phyloP scores from a whole-genome alignment of 768 basidiomycete species.

The Arthromyces matolae region DNA sequence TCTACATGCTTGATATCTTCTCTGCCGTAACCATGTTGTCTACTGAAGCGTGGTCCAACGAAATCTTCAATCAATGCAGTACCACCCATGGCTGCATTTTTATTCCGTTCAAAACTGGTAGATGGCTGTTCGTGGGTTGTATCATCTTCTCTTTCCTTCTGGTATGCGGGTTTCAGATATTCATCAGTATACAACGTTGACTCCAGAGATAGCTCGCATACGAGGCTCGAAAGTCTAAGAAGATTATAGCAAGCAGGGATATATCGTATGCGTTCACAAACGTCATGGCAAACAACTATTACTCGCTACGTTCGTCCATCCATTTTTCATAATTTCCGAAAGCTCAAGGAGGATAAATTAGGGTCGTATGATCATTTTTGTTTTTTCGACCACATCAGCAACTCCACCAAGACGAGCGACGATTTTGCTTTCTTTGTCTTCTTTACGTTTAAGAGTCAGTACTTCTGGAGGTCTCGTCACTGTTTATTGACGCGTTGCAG shows the following conservation, averaged over 20 bases:
- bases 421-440: conserved; percentile 99
- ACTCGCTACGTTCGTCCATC: conserved; percentile 80
- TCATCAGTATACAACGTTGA: too few species aligned
- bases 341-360: conserved; percentile 26
- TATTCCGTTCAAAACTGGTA: conserved; percentile 83
- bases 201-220: conserved; percentile 93
- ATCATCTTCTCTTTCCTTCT: conserved; percentile 98
- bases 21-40: conserved; percentile 96
- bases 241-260: conserved; percentile 92
- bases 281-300: conserved; percentile 94
- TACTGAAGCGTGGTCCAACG: conserved; percentile 84
- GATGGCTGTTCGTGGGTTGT: conserved; percentile 97
- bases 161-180: too few species aligned
- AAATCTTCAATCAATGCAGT: conserved; percentile 79
- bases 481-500: conserved; percentile 31
- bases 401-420: conserved; percentile 94
- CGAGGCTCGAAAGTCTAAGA: conserved; percentile 87
- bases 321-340: neutral
- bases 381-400: conserved; percentile 94
- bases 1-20: conserved; percentile 97
- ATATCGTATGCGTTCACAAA: conserved; percentile 99
- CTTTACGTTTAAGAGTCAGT: conserved; percentile 96
- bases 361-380: conserved; percentile 97
- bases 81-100: conserved; percentile 67
- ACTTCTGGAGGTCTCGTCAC: neutral